A percentile compares a stretch with the other conserved stretches of the same genome.
These are phyloP conservation scores for Suillus sp. DNA, from an alignment of 768 basidiomycete genomes.

Conservation along the genomic window DNA sequence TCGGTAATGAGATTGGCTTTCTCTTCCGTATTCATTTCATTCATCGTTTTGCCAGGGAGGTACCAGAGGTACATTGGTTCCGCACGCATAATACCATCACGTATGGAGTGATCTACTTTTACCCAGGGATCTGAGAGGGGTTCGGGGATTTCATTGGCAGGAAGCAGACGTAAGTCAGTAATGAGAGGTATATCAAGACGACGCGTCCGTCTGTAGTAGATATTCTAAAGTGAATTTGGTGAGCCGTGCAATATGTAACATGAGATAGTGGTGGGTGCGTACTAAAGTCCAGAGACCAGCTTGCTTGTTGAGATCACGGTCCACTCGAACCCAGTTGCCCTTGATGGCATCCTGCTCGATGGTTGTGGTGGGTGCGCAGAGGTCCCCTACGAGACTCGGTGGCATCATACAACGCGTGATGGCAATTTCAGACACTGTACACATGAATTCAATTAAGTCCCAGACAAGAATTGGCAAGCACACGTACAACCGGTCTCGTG, in stretches of 20 bases:
- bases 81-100: constrained; percentile 59
- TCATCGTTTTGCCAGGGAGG: constrained; percentile 62
- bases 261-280: constrained; percentile 32
- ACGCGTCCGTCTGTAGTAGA: constrained; percentile 87
- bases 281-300: constrained; percentile 63
- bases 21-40: constrained; percentile 60
- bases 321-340: constrained; percentile 90
- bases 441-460: not conserved
- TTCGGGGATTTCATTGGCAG: constrained; percentile 53
- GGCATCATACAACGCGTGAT: constrained; percentile 68
- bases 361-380: constrained; percentile 73
- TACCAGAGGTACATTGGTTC: constrained; percentile 80
- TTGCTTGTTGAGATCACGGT: constrained; percentile 75
- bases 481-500: constrained; percentile 74
- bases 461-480: not conserved
- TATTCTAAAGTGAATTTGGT: constrained; percentile 39
- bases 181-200: constrained; percentile 81
- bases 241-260: constrained; percentile 9
- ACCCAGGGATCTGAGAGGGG: constrained; percentile 57
- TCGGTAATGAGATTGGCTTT: constrained; percentile 78
- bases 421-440: constrained; percentile 73
- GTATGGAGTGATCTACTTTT: constrained; percentile 60
- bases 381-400: constrained; percentile 52
- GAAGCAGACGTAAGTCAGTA: constrained; percentile 68
- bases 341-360: constrained; percentile 72